phyloP scores from a whole-genome alignment of 192 early-diverging fungal species.

The Entomortierella beljakovae region DNA sequence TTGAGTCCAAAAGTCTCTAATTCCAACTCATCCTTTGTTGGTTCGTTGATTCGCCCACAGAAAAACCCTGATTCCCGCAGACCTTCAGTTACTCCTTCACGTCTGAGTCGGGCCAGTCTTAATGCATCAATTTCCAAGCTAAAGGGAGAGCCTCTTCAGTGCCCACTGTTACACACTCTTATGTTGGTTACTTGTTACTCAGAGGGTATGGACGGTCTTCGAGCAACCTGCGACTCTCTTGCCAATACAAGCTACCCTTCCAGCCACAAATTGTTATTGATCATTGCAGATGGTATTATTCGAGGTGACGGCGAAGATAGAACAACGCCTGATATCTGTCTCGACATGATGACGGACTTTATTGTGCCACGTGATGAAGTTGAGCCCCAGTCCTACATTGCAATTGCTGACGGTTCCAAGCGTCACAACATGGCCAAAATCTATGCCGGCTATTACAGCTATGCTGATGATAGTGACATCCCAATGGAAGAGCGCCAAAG shows the following conservation, averaged over 20 bases:
- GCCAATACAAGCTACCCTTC: slow-evolving; percentile 77
- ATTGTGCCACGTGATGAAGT: slow-evolving; percentile 72
- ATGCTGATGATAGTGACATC: slow-evolving; percentile 62
- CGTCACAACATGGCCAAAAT: slow-evolving; percentile 94
- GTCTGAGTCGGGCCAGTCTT: slow-evolving; percentile 33
- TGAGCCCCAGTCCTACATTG: slow-evolving; percentile 82
- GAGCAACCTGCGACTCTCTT: slow-evolving; percentile 82
- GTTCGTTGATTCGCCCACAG: slow-evolving; percentile 29
- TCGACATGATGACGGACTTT: slow-evolving; percentile 85
- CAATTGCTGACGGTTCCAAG: slow-evolving; percentile 89
- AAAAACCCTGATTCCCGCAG: slow-evolving; percentile 26
- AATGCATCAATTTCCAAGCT: slow-evolving; percentile 62
- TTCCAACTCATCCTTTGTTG: slow-evolving; percentile 21
- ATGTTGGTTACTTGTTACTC: slow-evolving; percentile 86
- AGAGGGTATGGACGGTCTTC: slow-evolving; percentile 77
- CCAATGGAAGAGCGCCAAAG: slow-evolving; percentile 59
- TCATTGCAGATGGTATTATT: slow-evolving; percentile 86
- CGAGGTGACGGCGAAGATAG: slow-evolving; percentile 76
- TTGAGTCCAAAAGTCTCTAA: slow-evolving; percentile 12
- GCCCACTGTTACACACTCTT: slow-evolving; percentile 72
- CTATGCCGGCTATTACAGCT: slow-evolving; percentile 90
- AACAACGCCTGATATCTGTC: slow-evolving; percentile 80
- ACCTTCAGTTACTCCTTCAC: slow-evolving; percentile 10
- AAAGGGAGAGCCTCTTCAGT: slow-evolving; percentile 42
- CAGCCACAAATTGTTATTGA: slow-evolving; percentile 81